Conservation (phyloP, 1,139 yeast species). For the Saccharomyces pastorianus region DNA sequence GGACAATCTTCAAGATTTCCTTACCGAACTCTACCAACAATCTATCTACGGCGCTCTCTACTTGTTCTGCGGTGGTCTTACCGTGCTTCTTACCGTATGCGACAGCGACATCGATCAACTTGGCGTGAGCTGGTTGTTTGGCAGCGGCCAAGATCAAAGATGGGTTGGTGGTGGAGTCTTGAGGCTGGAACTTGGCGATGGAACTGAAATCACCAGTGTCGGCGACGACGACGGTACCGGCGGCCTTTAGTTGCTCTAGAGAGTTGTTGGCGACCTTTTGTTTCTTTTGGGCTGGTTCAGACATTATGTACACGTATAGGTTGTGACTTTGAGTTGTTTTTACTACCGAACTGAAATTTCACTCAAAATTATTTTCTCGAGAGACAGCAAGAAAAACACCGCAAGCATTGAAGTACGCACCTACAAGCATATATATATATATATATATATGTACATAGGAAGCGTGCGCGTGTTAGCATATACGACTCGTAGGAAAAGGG, state of each 20-base stretch:
- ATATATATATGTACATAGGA: neutral
- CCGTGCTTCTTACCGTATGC: constrained; percentile 67
- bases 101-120: constrained; percentile 84
- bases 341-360: neutral
- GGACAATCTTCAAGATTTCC: constrained; percentile 25
- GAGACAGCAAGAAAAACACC: neutral
- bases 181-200: constrained; percentile 95
- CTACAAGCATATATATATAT: neutral
- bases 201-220: constrained; percentile 98
- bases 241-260: constrained; percentile 81
- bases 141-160: constrained; percentile 94
- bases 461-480: neutral
- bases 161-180: constrained; percentile 99
- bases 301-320: constrained; percentile 16
- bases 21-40: constrained; percentile 93
- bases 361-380: neutral
- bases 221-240: constrained; percentile 94
- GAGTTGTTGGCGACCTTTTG: constrained; percentile 31
- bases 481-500: neutral
- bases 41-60: constrained; percentile 77
- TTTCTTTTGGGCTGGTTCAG: constrained; percentile 30
- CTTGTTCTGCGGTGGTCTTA: constrained; percentile 52
- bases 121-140: constrained; percentile 81
- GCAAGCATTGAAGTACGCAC: neutral
- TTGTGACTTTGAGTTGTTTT: neutral